Conservation (phyloP, 2,329 filamentous ascomycete genomes). For the Clonostachys rhizophaga region DNA sequence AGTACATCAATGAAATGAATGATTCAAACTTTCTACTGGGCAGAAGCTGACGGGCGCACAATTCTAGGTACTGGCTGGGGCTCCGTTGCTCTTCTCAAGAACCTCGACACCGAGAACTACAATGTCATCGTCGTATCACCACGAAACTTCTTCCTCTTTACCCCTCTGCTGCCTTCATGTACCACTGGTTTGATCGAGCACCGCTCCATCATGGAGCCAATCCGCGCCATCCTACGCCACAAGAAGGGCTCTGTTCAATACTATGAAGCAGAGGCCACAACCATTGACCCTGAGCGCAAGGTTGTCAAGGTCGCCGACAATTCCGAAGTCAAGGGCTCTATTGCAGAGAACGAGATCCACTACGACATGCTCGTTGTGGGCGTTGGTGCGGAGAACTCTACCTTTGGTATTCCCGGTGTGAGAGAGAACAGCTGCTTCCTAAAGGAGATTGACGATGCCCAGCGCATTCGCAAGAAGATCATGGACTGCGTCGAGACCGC, state of each 20-base stretch:
- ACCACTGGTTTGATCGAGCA: constrained; percentile 97
- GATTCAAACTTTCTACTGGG: constrained; percentile 2
- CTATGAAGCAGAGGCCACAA: constrained; percentile 96
- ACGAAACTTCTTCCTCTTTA: constrained; percentile 99
- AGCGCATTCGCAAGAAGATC: constrained; percentile 95
- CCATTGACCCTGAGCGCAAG: constrained; percentile 90
- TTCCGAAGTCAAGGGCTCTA: constrained; percentile 85
- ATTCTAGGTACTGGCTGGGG: constrained; percentile 87
- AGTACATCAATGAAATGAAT: constrained; percentile 12
- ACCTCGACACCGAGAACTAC: constrained; percentile 98
- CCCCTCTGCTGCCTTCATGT: constrained; percentile 92
- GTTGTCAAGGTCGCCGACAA: constrained; percentile 86
- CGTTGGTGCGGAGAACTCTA: constrained; percentile 96
- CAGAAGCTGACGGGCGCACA: neutral
- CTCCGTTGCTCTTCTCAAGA: constrained; percentile 94
- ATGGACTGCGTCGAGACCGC: constrained; percentile 99
- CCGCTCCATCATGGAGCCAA: constrained; percentile 98
- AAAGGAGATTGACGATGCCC: constrained; percentile 96
- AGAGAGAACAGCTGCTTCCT: constrained; percentile 95
- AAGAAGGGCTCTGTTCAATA: constrained; percentile 92
- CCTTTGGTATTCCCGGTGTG: constrained; percentile 95
- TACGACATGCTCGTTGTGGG: constrained; percentile 98
- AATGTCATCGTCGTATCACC: constrained; percentile 97
- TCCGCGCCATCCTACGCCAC: constrained; percentile 91
- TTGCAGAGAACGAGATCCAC: constrained; percentile 79